These are phyloP conservation scores for Xylaria scruposa DNA, from an alignment of 495 filamentous ascomycete species.

Conservation along the genomic window DNA sequence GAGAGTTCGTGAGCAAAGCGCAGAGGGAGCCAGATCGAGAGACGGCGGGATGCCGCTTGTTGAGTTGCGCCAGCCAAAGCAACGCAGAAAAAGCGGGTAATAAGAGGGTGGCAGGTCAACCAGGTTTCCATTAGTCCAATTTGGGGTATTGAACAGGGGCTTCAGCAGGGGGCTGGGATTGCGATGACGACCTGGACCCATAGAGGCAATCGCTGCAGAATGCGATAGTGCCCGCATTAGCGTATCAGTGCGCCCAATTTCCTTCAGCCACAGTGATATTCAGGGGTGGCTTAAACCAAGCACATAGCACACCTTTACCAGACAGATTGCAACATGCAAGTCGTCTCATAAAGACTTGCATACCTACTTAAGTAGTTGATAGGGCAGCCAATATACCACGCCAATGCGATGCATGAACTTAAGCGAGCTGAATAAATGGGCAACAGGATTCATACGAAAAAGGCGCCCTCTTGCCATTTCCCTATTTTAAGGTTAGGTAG, in stretches of 20 bases:
- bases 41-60: conserved; percentile 29
- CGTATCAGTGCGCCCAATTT: neutral
- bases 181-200: neutral
- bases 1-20: conserved; percentile 30
- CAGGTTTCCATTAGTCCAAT: conserved; percentile 22
- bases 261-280: conserved; percentile 2
- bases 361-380: too few species aligned
- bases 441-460: neutral
- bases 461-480: neutral
- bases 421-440: neutral
- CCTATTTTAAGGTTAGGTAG: neutral
- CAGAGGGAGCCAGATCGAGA: conserved; percentile 33
- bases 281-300: conserved; percentile 1
- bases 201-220: neutral
- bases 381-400: neutral
- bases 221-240: conserved; percentile 12
- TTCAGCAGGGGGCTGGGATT: neutral
- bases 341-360: neutral
- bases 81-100: conserved; percentile 37
- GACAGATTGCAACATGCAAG: neutral
- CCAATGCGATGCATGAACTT: neutral
- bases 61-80: conserved; percentile 23
- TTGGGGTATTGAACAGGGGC: neutral
- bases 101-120: conserved; percentile 45
- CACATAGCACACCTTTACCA: neutral